Conservation (phyloP, 192 early-diverging fungal species). For the Coemansia sp. region DNA sequence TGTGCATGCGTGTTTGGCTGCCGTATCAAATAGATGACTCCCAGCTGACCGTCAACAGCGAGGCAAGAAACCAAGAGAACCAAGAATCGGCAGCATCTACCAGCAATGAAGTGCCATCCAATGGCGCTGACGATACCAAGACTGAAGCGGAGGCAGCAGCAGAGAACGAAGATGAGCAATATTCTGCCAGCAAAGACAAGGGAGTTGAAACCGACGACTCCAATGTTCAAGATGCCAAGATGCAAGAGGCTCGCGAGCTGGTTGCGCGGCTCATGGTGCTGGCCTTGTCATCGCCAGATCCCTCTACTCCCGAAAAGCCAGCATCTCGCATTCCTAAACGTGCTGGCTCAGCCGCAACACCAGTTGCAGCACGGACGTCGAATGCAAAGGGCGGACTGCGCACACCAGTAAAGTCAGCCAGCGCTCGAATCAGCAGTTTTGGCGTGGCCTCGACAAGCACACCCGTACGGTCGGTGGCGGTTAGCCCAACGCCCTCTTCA, state of each 20-base stretch:
- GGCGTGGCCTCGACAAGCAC: constrained; percentile 48
- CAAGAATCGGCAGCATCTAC: constrained; percentile 3
- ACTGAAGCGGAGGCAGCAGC: neutral
- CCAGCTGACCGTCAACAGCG: constrained; percentile 34
- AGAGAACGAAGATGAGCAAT: neutral
- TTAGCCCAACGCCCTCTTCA: constrained; percentile 33
- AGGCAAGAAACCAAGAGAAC: neutral
- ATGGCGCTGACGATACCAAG: neutral
- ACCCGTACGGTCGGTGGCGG: constrained; percentile 40
- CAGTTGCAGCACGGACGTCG: constrained; percentile 6
- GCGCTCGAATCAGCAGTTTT: constrained; percentile 52
- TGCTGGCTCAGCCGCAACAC: constrained; percentile 10
- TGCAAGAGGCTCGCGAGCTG: constrained; percentile 52
- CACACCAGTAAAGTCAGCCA: constrained; percentile 27
- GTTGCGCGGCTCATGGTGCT: constrained; percentile 52
- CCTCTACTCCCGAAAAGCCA: constrained; percentile 21
- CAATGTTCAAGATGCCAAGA: constrained; percentile 12
- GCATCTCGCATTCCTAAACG: constrained; percentile 36
- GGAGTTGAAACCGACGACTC: constrained; percentile 2
- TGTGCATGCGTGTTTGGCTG: neutral
- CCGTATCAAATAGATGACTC: constrained; percentile 24
- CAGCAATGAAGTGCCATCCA: neutral
- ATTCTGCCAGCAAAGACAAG: neutral
- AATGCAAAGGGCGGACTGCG: constrained; percentile 31
- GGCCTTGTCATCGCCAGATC: constrained; percentile 40